phyloP scores from a whole-genome alignment of 805 yeast genomes.

The Vanderwaltozyma tropicalis region DNA sequence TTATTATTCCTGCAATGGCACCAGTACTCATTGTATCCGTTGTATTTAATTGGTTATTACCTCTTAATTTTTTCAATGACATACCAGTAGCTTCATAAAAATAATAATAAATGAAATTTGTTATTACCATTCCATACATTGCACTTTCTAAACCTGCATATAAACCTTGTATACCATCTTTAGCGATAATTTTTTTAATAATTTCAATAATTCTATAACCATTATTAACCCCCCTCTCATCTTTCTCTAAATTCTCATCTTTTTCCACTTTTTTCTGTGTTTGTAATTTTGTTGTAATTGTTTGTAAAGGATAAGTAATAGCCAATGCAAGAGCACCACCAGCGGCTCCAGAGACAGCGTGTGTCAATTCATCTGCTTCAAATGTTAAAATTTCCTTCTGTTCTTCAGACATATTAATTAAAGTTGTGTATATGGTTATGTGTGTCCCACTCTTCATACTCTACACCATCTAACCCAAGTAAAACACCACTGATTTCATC shows the following conservation, averaged over 20 bases:
- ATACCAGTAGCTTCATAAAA: slow-evolving; percentile 68
- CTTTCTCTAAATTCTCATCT: background rate
- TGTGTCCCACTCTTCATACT: no score
- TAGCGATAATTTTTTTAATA: slow-evolving; percentile 37
- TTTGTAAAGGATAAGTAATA: slow-evolving; percentile 81
- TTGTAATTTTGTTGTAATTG: slow-evolving; percentile 81
- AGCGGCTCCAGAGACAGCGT: slow-evolving; percentile 90
- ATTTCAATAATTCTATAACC: slow-evolving; percentile 21
- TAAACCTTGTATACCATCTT: slow-evolving; percentile 57
- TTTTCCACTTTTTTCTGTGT: slow-evolving; percentile 20
- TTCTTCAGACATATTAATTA: background rate
- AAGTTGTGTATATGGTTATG: no score
- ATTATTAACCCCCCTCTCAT: slow-evolving; percentile 12
- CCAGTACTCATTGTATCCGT: slow-evolving; percentile 71
- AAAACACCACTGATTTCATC: no score
- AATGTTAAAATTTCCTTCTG: background rate
- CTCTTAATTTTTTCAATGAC: slow-evolving; percentile 26
- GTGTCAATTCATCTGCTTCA: slow-evolving; percentile 36
- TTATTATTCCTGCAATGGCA: slow-evolving; percentile 81
- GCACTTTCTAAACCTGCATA: slow-evolving; percentile 87
- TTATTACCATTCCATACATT: slow-evolving; percentile 70
- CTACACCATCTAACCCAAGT: no score
- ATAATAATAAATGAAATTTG: slow-evolving; percentile 84
- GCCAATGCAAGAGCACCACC: slow-evolving; percentile 86
- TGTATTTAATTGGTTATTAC: slow-evolving; percentile 39